These are phyloP conservation scores for Alternaria triticina DNA, from an alignment of 2,329 filamentous ascomycete species.

Conservation along the genomic window DNA sequence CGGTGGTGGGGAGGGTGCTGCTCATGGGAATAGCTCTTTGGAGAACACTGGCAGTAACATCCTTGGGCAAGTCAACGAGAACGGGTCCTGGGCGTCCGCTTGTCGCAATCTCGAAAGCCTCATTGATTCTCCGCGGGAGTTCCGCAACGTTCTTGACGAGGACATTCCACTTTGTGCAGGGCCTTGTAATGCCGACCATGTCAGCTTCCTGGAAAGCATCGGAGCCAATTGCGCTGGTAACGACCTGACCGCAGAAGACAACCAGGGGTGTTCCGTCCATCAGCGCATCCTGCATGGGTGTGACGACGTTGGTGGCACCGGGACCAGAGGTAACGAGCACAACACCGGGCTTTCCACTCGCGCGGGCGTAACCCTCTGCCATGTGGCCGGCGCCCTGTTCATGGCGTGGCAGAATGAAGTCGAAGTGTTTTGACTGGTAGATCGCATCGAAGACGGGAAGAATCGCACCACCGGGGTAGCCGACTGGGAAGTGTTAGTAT, in stretches of 20 bases:
- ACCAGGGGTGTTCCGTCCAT: slow-evolving; percentile 96
- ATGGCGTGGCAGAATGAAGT: slow-evolving; percentile 93
- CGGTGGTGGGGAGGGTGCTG: slow-evolving; percentile 75
- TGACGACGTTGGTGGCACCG: slow-evolving; percentile 94
- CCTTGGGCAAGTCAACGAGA: slow-evolving; percentile 94
- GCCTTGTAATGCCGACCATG: slow-evolving; percentile 88
- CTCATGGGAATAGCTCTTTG: slow-evolving; percentile 82
- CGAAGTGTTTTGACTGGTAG: slow-evolving; percentile 96
- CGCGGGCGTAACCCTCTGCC: slow-evolving; percentile 95
- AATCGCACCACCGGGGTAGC: slow-evolving; percentile 93
- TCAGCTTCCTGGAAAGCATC: slow-evolving; percentile 98
- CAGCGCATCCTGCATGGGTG: slow-evolving; percentile 93
- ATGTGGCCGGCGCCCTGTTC: slow-evolving; percentile 99
- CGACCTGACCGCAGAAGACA: slow-evolving; percentile 93
- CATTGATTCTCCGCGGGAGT: slow-evolving; percentile 90
- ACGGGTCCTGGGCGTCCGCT: slow-evolving; percentile 93
- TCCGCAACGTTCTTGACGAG: slow-evolving; percentile 97
- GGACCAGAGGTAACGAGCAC: slow-evolving; percentile 97
- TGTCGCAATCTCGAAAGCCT: slow-evolving; percentile 97
- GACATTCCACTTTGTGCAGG: slow-evolving; percentile 99
- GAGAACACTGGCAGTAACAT: slow-evolving; percentile 87
- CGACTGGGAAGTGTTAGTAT: slow-evolving; percentile 49
- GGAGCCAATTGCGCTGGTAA: slow-evolving; percentile 86
- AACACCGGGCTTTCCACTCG: slow-evolving; percentile 91
- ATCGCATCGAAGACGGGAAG: slow-evolving; percentile 98